Base-by-base conservation (phyloP, 2,329 filamentous ascomycete genomes). In the Annulohypoxylon truncatum region DNA sequence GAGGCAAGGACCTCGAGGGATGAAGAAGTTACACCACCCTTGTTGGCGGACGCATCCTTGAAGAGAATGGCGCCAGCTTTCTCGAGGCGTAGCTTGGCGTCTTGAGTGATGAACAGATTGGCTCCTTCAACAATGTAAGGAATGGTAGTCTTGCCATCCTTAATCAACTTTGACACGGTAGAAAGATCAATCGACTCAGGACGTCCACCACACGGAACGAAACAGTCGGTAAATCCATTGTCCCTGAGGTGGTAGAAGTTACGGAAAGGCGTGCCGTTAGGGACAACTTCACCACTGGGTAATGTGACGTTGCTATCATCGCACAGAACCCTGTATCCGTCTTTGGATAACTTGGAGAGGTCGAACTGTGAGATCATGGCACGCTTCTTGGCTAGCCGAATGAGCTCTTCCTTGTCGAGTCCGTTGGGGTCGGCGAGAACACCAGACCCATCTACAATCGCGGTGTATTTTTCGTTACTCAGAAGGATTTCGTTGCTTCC, bases 31-130 rank as follows among this genome's bases (percentile, higher is more conserved):
- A 99, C 96, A 78, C 96, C 96, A 71, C 96, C 96, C 85, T 99
- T 99, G 87, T 99, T 99, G 61, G 95, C 94, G 35, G 93, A 97
- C 4, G 96, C 96, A 79, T 99, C 96, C 83, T 99, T 99, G 90
- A 94, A 97, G 40, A 99, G 82, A 74, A 98, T 89, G 77, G 93
- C 96, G 65, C 96, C 96, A n/a, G 95, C 94, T 73, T 93, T 91
- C 82, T 99, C 96, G 12, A 99, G 89, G 22, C 94, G 92, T 59
- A 98, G 87, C 84, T 98, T 98, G 74, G 95, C 95, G 75, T 99
- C 96, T 80, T 99, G 96, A 0, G 96, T 97, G 81, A 99, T 96
- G 87, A 99, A 99, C 58, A 99, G 85, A 79, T 98, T 99, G 80
- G 96, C 96, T 56, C 96, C 96, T 82, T 99, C 96, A 46, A 99